Evolutionary conservation across 202 grass and related monocot species (phyloP).

Genomic region (Dendrocalamus latiflorus): DNA sequence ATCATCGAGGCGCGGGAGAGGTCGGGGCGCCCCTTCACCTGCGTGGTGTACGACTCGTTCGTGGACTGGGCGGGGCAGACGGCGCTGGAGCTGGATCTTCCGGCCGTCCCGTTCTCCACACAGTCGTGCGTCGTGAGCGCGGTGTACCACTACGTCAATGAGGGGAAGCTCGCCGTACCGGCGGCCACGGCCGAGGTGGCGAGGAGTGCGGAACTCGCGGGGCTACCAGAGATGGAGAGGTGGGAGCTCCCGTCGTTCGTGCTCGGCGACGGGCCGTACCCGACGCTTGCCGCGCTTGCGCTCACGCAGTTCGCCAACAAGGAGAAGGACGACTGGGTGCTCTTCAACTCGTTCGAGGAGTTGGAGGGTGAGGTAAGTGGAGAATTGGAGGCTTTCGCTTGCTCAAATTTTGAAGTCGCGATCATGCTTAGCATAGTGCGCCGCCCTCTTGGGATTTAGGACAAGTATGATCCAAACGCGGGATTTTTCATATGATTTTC

Average conservation of each 20-base stretch:
- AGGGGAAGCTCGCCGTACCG: conserved; percentile 38
- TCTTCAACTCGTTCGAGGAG: conserved; percentile 82
- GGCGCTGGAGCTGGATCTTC: conserved; percentile 17
- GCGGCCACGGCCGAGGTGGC: background rate
- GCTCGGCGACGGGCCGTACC: conserved; percentile 36
- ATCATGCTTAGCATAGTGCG: background rate
- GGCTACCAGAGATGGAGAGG: conserved; percentile 55
- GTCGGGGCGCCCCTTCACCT: conserved; percentile 33
- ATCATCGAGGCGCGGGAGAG: conserved; percentile 30
- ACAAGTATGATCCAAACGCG: background rate
- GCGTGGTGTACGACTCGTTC: conserved; percentile 66
- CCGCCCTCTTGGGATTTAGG: too few species aligned
- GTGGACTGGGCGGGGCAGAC: conserved; percentile 38
- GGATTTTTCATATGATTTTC: background rate
- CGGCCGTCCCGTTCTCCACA: conserved; percentile 46
- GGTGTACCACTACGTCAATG: conserved; percentile 44
- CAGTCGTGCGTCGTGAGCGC: conserved; percentile 68
- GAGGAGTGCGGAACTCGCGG: background rate
- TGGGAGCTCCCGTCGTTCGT: conserved; percentile 59
- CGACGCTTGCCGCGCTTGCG: conserved; percentile 24
- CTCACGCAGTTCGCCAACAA: conserved; percentile 42
- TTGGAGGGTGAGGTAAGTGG: conserved; percentile 59
- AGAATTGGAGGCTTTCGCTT: background rate
- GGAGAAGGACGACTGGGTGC: conserved; percentile 50
- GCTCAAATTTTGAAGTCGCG: background rate